Conservation (phyloP, 371 early-diverging fungal genomes). For the Syncephalastrum racemosum region DNA sequence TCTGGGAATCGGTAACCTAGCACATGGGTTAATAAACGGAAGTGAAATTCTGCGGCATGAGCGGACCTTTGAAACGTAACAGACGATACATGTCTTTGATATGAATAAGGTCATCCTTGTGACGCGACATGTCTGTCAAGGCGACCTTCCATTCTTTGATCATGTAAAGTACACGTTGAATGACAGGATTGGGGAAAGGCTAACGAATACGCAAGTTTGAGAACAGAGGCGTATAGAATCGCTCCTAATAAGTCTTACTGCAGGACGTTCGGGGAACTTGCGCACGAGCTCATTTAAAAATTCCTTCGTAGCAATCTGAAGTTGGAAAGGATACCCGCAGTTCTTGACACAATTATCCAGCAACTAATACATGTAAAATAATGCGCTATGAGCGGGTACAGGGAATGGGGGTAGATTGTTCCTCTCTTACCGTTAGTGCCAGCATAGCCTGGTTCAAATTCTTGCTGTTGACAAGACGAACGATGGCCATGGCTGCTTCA, state of each 20-base stretch:
- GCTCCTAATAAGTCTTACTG: constrained; percentile 16
- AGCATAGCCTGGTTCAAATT: constrained; percentile 72
- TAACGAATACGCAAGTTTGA: neutral
- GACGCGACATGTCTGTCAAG: constrained; percentile 80
- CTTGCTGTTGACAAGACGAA: constrained; percentile 76
- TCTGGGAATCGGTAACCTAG: constrained; percentile 30
- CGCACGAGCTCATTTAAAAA: constrained; percentile 96
- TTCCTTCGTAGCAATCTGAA: constrained; percentile 93
- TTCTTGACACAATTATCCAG: constrained; percentile 97
- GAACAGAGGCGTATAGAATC: neutral
- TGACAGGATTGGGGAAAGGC: constrained; percentile 63
- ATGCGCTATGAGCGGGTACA: neutral
- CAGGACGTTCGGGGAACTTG: constrained; percentile 89
- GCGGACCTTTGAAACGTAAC: constrained; percentile 76
- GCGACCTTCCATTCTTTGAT: constrained; percentile 95
- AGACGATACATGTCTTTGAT: constrained; percentile 95
- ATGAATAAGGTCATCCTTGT: constrained; percentile 89
- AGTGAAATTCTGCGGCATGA: too few relatives aligned
- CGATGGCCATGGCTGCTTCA: constrained; percentile 85
- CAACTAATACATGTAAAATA: constrained; percentile 47
- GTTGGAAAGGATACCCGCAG: constrained; percentile 96
- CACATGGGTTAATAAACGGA: neutral
- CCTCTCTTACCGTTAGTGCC: constrained; percentile 69
- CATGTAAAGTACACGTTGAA: constrained; percentile 86
- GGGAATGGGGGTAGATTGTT: too few relatives aligned